Conservation (phyloP, 208 protist species). For the Vickermania ingenoplastis region DNA sequence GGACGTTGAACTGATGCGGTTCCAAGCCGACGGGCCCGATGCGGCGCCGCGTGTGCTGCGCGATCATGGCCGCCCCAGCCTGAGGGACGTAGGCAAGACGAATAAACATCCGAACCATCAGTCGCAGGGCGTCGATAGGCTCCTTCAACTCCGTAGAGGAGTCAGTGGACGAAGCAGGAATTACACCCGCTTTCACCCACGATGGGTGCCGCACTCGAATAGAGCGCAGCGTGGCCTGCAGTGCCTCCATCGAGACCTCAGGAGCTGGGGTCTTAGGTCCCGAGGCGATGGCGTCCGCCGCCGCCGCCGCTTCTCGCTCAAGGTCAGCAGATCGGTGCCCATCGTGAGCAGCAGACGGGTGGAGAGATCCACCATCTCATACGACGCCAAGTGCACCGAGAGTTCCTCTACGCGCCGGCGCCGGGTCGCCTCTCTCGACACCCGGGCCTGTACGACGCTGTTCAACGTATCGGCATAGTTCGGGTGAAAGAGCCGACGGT, state of each 20-base stretch:
- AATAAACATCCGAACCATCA: conserved; percentile 70
- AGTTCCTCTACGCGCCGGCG: conserved; percentile 18
- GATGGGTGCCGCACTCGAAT: conserved; percentile 57
- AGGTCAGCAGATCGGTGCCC: conserved; percentile 28
- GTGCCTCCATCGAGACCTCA: conserved; percentile 21
- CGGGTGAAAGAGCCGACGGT: conserved; percentile 30
- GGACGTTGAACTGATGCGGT: conserved; percentile 62
- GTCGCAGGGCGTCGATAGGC: conserved; percentile 15
- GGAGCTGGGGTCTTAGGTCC: conserved; percentile 8
- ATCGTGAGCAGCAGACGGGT: conserved; percentile 33
- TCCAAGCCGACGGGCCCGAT: conserved; percentile 59
- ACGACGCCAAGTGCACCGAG: conserved; percentile 39
- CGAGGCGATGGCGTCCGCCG: conserved; percentile 12
- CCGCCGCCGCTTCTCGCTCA: background rate
- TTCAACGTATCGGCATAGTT: conserved; percentile 43
- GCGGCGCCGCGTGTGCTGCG: conserved; percentile 65
- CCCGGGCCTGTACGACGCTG: conserved; percentile 23
- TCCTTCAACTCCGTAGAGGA: background rate
- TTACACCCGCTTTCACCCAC: conserved; percentile 57
- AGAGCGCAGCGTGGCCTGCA: conserved; percentile 28
- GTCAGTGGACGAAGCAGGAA: conserved; percentile 7
- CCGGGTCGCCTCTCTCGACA: conserved; percentile 15
- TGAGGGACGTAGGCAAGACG: conserved; percentile 77
- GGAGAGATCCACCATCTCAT: conserved; percentile 33
- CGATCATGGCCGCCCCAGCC: conserved; percentile 62